Conservation (phyloP, 768 basidiomycete species). For the Thelephora ganbajun region DNA sequence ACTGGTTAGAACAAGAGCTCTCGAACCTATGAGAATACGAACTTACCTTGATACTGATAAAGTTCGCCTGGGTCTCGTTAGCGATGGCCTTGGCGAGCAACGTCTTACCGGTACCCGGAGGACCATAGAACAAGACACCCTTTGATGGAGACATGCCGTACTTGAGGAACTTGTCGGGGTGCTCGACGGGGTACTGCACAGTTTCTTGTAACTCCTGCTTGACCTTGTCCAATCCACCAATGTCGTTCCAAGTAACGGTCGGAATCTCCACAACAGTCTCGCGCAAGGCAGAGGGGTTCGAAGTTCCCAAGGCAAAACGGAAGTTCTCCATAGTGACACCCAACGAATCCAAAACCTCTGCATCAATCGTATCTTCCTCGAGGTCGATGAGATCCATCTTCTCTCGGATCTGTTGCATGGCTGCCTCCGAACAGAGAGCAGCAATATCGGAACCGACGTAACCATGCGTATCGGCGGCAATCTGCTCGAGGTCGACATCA, state of each 20-base stretch:
- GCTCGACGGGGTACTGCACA: constrained; percentile 98
- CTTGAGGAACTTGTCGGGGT: constrained; percentile 99
- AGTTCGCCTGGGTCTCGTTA: constrained; percentile 99
- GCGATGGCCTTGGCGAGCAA: constrained; percentile 97
- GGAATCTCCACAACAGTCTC: constrained; percentile 99
- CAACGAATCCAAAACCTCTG: constrained; percentile 95
- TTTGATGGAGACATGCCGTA: constrained; percentile 99
- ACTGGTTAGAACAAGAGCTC: not conserved
- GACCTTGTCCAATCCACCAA: constrained; percentile 99
- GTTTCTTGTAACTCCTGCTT: constrained; percentile 98
- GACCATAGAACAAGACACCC: constrained; percentile 99
- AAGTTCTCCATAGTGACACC: constrained; percentile 99
- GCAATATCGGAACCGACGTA: constrained; percentile 98
- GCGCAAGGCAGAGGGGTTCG: constrained; percentile 96
- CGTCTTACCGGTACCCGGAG: constrained; percentile 99
- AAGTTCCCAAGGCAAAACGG: constrained; percentile 94
- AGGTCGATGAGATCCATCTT: constrained; percentile 98
- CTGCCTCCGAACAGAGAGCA: constrained; percentile 95
- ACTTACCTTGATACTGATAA: constrained; percentile 89
- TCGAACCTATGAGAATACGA: constrained; percentile 6
- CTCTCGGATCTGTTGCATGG: constrained; percentile 99
- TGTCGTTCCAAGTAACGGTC: constrained; percentile 96
- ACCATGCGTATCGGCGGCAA: constrained; percentile 98
- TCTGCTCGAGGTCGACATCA: constrained; percentile 96
- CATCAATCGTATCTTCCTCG: constrained; percentile 97